Conservation (phyloP, 768 basidiomycete species). For the Serendipita vermifera region DNA sequence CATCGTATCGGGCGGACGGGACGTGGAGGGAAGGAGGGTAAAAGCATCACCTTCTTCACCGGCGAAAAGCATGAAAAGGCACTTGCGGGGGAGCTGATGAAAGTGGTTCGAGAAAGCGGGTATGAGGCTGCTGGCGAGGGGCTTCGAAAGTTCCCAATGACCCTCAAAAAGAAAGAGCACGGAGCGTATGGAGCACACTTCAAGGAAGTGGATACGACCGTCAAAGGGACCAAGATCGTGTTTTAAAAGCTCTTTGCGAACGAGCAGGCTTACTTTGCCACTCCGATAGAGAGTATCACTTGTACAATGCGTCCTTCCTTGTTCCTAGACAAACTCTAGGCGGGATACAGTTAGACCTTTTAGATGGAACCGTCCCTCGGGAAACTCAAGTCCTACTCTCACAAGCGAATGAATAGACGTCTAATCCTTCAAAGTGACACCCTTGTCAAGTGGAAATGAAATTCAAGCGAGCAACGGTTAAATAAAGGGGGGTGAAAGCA, state of each 20-base stretch:
- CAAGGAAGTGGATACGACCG: slow-evolving; percentile 2
- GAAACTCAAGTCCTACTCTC: too few species aligned
- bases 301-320: too few species aligned
- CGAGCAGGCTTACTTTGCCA: too few species aligned
- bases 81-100: slow-evolving; percentile 85
- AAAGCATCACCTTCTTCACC: slow-evolving; percentile 94
- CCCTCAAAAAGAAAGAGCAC: slow-evolving; percentile 94
- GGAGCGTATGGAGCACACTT: slow-evolving; percentile 52
- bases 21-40: slow-evolving; percentile 78
- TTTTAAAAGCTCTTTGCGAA: neutral
- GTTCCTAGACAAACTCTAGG: too few species aligned
- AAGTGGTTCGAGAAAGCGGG: slow-evolving; percentile 78
- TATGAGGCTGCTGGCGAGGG: slow-evolving; percentile 51
- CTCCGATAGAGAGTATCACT: too few species aligned
- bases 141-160: slow-evolving; percentile 82
- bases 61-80: slow-evolving; percentile 75
- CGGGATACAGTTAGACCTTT: too few species aligned
- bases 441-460: too few species aligned
- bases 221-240: slow-evolving; percentile 6
- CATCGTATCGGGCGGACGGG: slow-evolving; percentile 87
- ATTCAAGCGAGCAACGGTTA: too few species aligned
- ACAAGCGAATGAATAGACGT: too few species aligned
- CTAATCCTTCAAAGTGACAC: too few species aligned
- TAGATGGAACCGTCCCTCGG: too few species aligned
- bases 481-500: too few species aligned